These are phyloP conservation scores for Trichoderma citrinoviride DNA, from an alignment of 2,329 filamentous ascomycete species.

Conservation along the genomic window DNA sequence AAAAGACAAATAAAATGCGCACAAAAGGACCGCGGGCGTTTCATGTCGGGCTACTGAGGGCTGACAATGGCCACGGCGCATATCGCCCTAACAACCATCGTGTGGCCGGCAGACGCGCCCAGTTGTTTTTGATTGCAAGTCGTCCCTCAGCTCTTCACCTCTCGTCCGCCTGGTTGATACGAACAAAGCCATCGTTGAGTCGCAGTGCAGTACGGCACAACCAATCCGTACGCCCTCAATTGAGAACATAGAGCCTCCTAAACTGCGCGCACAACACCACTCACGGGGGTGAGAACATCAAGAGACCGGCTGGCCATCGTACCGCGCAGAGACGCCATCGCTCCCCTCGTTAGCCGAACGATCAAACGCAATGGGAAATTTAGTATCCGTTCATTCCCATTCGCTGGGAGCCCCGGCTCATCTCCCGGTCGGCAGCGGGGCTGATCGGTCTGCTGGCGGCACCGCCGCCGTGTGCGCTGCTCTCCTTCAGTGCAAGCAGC, in stretches of 20 bases:
- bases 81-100: background rate
- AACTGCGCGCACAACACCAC: conserved; percentile 31
- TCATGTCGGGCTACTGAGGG: background rate
- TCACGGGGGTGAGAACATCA: conserved; percentile 34
- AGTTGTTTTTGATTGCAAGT: background rate
- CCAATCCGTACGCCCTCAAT: conserved; percentile 25
- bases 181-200: conserved; percentile 25
- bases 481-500: conserved; percentile 95
- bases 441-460: conserved; percentile 86
- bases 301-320: conserved; percentile 24
- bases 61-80: background rate
- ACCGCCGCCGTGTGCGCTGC: conserved; percentile 76
- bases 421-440: conserved; percentile 87
- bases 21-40: conserved; percentile 16
- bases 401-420: conserved; percentile 95
- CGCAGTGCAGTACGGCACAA: conserved; percentile 23
- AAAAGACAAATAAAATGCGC: conserved; percentile 37
- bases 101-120: conserved; percentile 3
- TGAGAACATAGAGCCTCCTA: conserved; percentile 27
- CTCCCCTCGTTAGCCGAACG: conserved; percentile 33
- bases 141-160: conserved; percentile 19
- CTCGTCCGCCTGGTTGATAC: conserved; percentile 25
- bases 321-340: conserved; percentile 37
- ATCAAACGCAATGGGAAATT: conserved; percentile 33
- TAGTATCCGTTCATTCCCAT: conserved; percentile 99